A percentile compares a stretch with the other conserved stretches of the same genome.
Evolutionary conservation across 495 filamentous ascomycete genomes (phyloP).

Genomic region (Aspergillus hancockii): DNA sequence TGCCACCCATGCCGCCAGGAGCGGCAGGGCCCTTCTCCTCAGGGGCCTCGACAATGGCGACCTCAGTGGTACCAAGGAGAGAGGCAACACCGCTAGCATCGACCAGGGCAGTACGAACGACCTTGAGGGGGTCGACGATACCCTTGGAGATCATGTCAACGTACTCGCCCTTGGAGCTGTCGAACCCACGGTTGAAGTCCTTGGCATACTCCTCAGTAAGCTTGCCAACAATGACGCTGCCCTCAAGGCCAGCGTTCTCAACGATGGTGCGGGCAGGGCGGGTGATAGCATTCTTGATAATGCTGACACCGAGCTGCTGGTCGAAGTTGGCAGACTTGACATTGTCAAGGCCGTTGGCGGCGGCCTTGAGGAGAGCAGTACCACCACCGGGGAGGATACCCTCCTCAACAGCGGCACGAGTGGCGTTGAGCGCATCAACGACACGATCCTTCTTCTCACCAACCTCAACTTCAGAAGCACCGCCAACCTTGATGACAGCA

Average conservation of each 20-base stretch:
- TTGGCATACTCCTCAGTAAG: constrained; percentile 87
- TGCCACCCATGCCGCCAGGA: constrained; percentile 60
- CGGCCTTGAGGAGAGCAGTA: constrained; percentile 96
- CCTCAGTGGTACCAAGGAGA: constrained; percentile 95
- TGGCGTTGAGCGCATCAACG: constrained; percentile 96
- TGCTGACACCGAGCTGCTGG: constrained; percentile 96
- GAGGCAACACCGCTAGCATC: constrained; percentile 97
- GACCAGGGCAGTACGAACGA: constrained; percentile 90
- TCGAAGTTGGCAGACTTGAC: constrained; percentile 95
- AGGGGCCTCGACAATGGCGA: constrained; percentile 91
- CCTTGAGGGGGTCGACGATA: constrained; percentile 99
- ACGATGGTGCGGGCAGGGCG: constrained; percentile 91
- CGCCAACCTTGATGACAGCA: constrained; percentile 98
- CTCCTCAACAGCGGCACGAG: constrained; percentile 96
- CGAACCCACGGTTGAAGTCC: constrained; percentile 98
- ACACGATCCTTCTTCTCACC: constrained; percentile 99
- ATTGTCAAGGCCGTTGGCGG: constrained; percentile 78
- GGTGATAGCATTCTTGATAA: constrained; percentile 97
- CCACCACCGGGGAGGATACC: constrained; percentile 98
- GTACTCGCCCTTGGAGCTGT: constrained; percentile 95
- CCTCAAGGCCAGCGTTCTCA: constrained; percentile 96
- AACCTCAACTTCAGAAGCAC: constrained; percentile 96
- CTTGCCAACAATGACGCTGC: constrained; percentile 96
- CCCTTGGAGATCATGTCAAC: constrained; percentile 96
- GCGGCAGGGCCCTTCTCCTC: constrained; percentile 77